phyloP scores from a whole-genome alignment of 164 flowering plant genomes.

The Saururus chinensis region DNA sequence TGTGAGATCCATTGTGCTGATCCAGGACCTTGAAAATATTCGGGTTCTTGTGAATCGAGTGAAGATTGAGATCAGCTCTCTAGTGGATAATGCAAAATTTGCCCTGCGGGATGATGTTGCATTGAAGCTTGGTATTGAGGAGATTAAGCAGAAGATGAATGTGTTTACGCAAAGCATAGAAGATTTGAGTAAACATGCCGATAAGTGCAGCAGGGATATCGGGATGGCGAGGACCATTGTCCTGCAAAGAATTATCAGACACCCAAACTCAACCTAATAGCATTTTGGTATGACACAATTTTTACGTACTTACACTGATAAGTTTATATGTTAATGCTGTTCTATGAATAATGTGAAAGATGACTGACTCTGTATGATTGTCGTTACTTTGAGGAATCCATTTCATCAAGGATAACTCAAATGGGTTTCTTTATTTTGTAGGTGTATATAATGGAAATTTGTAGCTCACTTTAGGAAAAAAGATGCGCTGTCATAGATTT shows the following conservation, averaged over 20 bases:
- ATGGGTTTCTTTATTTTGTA: no score
- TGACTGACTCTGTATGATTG: no score
- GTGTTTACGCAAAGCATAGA: conserved; percentile 53
- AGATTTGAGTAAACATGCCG: conserved; percentile 43
- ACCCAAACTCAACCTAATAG: conserved; percentile 17
- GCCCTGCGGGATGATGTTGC: conserved; percentile 41
- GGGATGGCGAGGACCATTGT: conserved; percentile 59
- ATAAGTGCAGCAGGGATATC: conserved; percentile 50
- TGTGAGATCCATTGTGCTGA: conserved; percentile 37
- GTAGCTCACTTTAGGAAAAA: no score
- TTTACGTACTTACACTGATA: no score
- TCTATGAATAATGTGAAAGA: no score
- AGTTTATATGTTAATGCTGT: no score
- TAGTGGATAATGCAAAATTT: conserved; percentile 44
- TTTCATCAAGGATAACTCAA: no score
- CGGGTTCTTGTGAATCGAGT: conserved; percentile 45
- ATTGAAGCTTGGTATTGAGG: conserved; percentile 54
- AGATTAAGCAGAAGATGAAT: conserved; percentile 55
- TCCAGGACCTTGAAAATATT: conserved; percentile 65
- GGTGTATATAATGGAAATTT: no score
- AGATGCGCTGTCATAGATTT: no score
- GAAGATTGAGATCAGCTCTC: conserved; percentile 42
- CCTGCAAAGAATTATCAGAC: conserved; percentile 52
- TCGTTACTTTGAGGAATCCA: no score
- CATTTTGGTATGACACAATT: no score